Evolutionary conservation across 2,329 filamentous ascomycete genomes (phyloP).

Genomic region (Colletotrichum siamense): DNA sequence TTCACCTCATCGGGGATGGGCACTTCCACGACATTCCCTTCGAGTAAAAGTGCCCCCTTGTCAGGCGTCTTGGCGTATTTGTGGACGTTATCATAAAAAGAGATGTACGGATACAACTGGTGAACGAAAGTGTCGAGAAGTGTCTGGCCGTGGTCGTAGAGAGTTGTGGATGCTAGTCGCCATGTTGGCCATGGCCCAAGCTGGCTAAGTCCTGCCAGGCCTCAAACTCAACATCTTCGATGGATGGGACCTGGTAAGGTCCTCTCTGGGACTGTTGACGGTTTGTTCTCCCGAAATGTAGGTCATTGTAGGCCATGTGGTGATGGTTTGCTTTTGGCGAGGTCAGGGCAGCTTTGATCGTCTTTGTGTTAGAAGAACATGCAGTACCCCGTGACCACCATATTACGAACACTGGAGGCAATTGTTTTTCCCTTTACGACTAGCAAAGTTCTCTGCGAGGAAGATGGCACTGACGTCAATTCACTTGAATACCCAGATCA

Average conservation of each 20-base stretch:
- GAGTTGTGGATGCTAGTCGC: neutral
- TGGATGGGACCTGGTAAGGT: neutral
- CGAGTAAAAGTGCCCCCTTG: neutral
- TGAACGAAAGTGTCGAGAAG: neutral
- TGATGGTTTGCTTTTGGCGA: neutral
- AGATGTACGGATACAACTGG: neutral
- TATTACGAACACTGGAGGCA: neutral
- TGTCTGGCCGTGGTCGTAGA: neutral
- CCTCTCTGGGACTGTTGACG: neutral
- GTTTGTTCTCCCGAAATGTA: neutral
- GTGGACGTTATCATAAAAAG: neutral
- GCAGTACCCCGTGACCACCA: neutral
- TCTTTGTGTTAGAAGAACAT: neutral
- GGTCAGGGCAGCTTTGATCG: neutral
- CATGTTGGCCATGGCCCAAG: conserved; percentile 8
- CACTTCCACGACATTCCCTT: neutral
- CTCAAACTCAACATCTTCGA: neutral
- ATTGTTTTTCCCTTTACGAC: neutral
- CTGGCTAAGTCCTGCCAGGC: neutral
- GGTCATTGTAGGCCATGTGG: neutral
- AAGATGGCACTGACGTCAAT: neutral
- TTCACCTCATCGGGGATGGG: neutral
- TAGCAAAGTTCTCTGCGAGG: neutral
- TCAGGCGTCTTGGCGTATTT: neutral
- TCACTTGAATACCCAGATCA: neutral